Base-by-base conservation (phyloP, 108 stramenopile genomes). In the Schizochytrium sp. region DNA sequence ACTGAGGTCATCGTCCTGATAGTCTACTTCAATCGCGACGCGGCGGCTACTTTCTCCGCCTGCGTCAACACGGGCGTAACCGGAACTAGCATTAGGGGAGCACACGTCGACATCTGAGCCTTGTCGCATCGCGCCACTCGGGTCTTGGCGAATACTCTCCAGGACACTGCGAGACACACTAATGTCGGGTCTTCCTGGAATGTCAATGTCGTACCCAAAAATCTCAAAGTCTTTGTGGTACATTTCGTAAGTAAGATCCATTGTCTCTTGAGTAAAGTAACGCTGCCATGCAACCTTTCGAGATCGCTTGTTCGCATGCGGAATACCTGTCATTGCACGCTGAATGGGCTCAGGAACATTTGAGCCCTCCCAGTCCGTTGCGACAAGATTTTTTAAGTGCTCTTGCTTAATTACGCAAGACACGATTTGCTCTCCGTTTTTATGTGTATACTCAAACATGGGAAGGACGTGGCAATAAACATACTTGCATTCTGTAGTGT, bases 381-480 rank as follows among this genome's bases (percentile, higher is more conserved):
- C 73, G 5, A 83, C 73, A n/a, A 83, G 73, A 1, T 83, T 83
- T 38, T 83, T 83, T 47, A 95, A 56, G 83, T 95, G 93, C 73
- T 95, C 94, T 72, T 95, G 94, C 61, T 94, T 95, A 0, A 95
- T 92, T 0, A 95, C 90, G 0, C 83, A 91, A 46, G 93, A 91
- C 2, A 95, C 94, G 3, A 92, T 46, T 72, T 94, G 93, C 72
- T 92, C 93, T 38, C 93, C 93, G 3, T 90, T 72, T 49, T 87
- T 72, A 56, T 95, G 94, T 15, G 94, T 95, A 69, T 90, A 95
- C 61, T 95, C 94, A 59, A 94, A 93, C 73, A 92, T 91, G 17
- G 94, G 94, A 49, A 95, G 87, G 44, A 76, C 72, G 72, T 95
- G 94, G 69, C 94, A 95, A 61, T 91, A 93, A 93, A 93, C 93